Base-by-base conservation (phyloP, 2,329 filamentous ascomycete genomes). In the Fusarium agapanthi region DNA sequence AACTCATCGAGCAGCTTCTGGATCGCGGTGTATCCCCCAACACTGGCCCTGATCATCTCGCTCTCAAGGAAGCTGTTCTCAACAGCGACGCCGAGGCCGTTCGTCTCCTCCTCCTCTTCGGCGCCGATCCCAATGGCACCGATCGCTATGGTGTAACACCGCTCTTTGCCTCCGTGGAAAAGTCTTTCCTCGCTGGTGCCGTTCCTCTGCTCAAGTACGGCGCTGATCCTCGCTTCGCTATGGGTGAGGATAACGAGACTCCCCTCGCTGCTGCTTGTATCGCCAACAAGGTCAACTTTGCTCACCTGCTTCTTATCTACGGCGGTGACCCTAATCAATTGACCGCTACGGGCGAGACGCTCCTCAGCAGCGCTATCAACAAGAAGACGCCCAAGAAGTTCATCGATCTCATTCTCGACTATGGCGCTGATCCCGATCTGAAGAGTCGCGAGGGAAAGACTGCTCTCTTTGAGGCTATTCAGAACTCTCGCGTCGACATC, bases 121-220 rank as follows among this genome's bases (percentile, higher is more conserved):
- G 88, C 1, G 88, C 87, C 2, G 85, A 90, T 59, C 84, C 88
- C n/a, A 90, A 91, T 73, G 79, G 80, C 6, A 66, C 82, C 0
- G 87, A 89, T 71, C 81, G 79, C 32, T 81, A 86, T 24, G 86
- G 86, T 30, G 75, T 85, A 38, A 88, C 86, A 0, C 88, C 89
- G 5, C 82, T 91, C 6, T 83, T 83, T 57, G 85, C 80, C 22
- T 85, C 84, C 0, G 86, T 86, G 6, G 88, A 87, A 72, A 85
- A 84, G 67, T 85, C 84, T 0, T 89, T 88, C 76, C 77, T 88
- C 44, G 87, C 88, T 28, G 89, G 86, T 7, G 88, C 89, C 1
- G 86, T 87, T 35, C 81, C 88, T 56, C 84, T 93, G 9, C 84
- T 91, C 72, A 91, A 91, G 80, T 92, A 92, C 68, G 89, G 90